A percentile compares a stretch with the other conserved stretches of the same genome.
Evolutionary conservation across 768 basidiomycete genomes (phyloP).

Genomic region (Pleurotus cornucopiae): DNA sequence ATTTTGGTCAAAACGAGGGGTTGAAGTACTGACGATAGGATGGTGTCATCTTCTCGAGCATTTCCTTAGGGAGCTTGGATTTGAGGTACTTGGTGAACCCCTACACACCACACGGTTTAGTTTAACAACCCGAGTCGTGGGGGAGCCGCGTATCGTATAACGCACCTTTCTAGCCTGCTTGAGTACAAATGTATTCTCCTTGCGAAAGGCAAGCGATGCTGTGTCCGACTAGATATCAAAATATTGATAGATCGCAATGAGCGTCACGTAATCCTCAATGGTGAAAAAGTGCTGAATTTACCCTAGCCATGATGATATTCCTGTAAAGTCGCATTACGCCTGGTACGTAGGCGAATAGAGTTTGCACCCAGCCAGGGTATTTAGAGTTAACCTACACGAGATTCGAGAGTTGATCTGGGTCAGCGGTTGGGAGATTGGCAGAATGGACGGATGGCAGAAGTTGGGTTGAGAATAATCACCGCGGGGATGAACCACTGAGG

Average conservation of each 20-base stretch:
- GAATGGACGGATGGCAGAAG: not conserved
- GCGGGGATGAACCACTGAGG: constrained; percentile 55
- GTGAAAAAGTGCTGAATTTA: constrained; percentile 17
- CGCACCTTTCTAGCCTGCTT: constrained; percentile 25
- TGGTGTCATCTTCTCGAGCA: constrained; percentile 44
- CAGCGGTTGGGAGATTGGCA: too few relatives aligned
- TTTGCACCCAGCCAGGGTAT: constrained; percentile 43
- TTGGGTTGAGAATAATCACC: constrained; percentile 25
- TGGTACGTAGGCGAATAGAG: constrained; percentile 53
- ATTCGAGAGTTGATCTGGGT: not conserved
- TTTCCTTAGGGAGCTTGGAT: constrained; percentile 42
- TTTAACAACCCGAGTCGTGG: not conserved
- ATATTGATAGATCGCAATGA: not conserved
- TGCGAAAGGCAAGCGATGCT: constrained; percentile 29
- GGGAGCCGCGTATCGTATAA: not conserved
- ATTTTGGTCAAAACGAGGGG: not conserved
- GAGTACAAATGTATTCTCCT: constrained; percentile 29
- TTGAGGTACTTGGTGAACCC: constrained; percentile 42
- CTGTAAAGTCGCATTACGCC: constrained; percentile 44
- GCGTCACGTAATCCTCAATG: not conserved
- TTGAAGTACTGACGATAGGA: constrained; percentile 38
- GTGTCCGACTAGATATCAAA: not conserved
- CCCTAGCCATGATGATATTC: constrained; percentile 42
- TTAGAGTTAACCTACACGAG: constrained; percentile 28
- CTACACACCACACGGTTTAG: constrained; percentile 22